Evolutionary conservation across 805 yeast genomes (phyloP).

Genomic region (Candida cerambycidarum): DNA sequence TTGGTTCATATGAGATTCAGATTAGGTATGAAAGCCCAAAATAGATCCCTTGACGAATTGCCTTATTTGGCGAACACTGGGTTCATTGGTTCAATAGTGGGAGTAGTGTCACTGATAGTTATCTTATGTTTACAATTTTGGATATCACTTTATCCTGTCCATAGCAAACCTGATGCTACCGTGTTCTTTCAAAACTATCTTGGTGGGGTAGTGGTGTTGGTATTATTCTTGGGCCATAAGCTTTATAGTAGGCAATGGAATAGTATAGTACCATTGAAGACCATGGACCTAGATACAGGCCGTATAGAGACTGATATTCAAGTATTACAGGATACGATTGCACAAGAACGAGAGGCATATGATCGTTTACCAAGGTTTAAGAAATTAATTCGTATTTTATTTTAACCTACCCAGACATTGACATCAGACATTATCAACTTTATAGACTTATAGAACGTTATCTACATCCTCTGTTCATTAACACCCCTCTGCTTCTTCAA

Average conservation of each 20-base stretch:
- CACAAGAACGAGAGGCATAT: constrained; percentile 36
- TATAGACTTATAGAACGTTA: too few relatives aligned
- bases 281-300: constrained; percentile 62
- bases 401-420: too few relatives aligned
- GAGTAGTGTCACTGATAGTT: constrained; percentile 18
- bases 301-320: constrained; percentile 59
- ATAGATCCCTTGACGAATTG: constrained; percentile 45
- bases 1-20: constrained; percentile 35
- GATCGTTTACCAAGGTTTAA: constrained; percentile 22
- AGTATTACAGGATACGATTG: constrained; percentile 46
- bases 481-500: constrained; percentile 7
- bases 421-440: too few relatives aligned
- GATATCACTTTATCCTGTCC: constrained; percentile 33
- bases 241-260: constrained; percentile 40
- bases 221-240: constrained; percentile 55
- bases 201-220: constrained; percentile 46
- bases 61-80: constrained; percentile 58
- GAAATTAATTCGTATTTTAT: constrained; percentile 13
- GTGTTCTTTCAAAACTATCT: constrained; percentile 57
- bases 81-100: constrained; percentile 25
- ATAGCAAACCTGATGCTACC: constrained; percentile 29
- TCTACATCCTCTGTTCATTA: too few relatives aligned
- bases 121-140: constrained; percentile 35
- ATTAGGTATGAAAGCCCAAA: constrained; percentile 32
- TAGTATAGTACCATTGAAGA: constrained; percentile 39